Conservation (phyloP, 73 alveolate genomes). For the Paramecium bursaria region DNA sequence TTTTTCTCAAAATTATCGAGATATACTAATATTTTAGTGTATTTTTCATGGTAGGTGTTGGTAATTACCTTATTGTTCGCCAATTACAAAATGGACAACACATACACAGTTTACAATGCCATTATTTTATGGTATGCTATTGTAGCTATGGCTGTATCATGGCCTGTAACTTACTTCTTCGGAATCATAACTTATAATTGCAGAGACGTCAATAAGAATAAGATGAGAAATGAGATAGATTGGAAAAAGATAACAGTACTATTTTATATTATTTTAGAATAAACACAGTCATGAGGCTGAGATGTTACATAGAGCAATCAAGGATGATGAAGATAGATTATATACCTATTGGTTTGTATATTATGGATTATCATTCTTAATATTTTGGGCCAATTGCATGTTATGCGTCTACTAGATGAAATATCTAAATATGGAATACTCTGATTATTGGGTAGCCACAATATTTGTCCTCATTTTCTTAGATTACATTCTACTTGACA, state of each 20-base stretch:
- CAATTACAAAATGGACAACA: background rate
- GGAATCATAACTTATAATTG: slow-evolving; percentile 30
- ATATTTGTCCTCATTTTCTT: slow-evolving; percentile 21
- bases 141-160: slow-evolving; percentile 28
- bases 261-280: slow-evolving; percentile 14
- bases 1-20: slow-evolving; percentile 49
- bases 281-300: slow-evolving; percentile 15
- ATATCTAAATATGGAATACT: slow-evolving; percentile 7
- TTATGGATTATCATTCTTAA: slow-evolving; percentile 16
- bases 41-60: slow-evolving; percentile 43
- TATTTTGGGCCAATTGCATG: background rate
- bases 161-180: slow-evolving; percentile 52
- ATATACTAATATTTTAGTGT: background rate
- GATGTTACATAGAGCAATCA: slow-evolving; percentile 10
- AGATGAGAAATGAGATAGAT: slow-evolving; percentile 16
- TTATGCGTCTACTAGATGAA: slow-evolving; percentile 20
- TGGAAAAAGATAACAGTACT: slow-evolving; percentile 6
- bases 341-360: slow-evolving; percentile 50
- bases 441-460: slow-evolving; percentile 59
- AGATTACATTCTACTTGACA: slow-evolving; percentile 27
- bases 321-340: slow-evolving; percentile 50
- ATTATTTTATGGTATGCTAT: slow-evolving; percentile 54
- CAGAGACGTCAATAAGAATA: slow-evolving; percentile 8
- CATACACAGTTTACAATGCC: slow-evolving; percentile 45
- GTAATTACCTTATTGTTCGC: slow-evolving; percentile 32